A percentile compares a stretch with the other conserved stretches of the same genome.
These are phyloP conservation scores for Ophiocordyceps robertsii DNA, from an alignment of 2,329 filamentous ascomycete species.

Conservation along the genomic window DNA sequence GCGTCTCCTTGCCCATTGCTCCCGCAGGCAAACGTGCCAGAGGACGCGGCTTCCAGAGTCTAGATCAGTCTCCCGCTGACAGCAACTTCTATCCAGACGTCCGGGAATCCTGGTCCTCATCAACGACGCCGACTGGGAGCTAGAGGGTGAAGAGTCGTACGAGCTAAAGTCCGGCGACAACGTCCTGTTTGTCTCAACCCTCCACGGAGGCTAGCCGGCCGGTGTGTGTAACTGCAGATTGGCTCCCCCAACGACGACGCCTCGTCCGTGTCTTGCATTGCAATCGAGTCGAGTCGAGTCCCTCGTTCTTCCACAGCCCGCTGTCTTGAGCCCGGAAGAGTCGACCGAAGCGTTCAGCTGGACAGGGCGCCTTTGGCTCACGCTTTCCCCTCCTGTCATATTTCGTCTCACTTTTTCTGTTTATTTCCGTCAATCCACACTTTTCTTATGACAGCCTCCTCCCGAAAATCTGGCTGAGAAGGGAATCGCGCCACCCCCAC, in stretches of 20 bases:
- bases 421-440: neutral
- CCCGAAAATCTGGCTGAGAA: neutral
- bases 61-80: neutral
- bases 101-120: constrained; percentile 93
- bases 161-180: constrained; percentile 71
- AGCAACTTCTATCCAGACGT: constrained; percentile 41
- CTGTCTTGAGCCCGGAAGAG: neutral
- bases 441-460: neutral
- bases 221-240: neutral
- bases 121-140: constrained; percentile 96
- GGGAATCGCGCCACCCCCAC: neutral
- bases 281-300: neutral
- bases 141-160: constrained; percentile 88
- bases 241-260: neutral
- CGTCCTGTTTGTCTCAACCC: constrained; percentile 88
- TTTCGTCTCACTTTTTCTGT: neutral
- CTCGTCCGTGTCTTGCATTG: neutral
- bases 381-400: neutral
- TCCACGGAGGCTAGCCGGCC: constrained; percentile 66
- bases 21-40: neutral
- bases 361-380: neutral
- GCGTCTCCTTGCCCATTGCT: constrained; percentile 11
- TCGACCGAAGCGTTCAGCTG: neutral
- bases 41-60: no score
- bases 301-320: neutral